Evolutionary conservation across 371 early-diverging fungal genomes (phyloP).

Genomic region (Blakeslea trispora): DNA sequence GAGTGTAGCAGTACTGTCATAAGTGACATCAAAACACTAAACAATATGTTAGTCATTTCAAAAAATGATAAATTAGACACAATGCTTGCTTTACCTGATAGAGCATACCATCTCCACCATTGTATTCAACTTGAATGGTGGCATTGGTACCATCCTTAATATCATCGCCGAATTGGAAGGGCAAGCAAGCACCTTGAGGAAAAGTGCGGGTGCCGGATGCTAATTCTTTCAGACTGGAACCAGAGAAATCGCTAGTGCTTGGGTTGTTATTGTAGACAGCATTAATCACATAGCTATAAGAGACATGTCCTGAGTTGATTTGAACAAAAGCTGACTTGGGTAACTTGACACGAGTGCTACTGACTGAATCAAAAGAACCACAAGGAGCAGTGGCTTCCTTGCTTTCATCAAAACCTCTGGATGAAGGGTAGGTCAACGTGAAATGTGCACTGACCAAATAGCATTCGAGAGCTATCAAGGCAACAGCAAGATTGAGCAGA

Average conservation of each 20-base stretch:
- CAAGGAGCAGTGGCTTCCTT: conserved; percentile 55
- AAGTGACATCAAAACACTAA: conserved; percentile 55
- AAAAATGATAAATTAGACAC: conserved; percentile 1
- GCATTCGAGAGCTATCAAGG: conserved; percentile 11
- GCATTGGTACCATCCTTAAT: conserved; percentile 50
- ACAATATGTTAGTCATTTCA: neutral
- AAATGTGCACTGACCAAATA: conserved; percentile 40
- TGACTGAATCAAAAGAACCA: conserved; percentile 44
- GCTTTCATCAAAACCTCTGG: conserved; percentile 54
- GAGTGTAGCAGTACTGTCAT: conserved; percentile 37
- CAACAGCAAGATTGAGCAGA: neutral
- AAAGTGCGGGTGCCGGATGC: conserved; percentile 32
- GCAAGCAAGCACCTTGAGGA: conserved; percentile 49
- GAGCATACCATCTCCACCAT: conserved; percentile 59
- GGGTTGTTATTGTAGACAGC: conserved; percentile 46
- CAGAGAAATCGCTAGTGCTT: conserved; percentile 32
- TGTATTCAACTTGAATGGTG: conserved; percentile 56
- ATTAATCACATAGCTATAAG: conserved; percentile 46
- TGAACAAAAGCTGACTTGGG: conserved; percentile 51
- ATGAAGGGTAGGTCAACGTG: conserved; percentile 47
- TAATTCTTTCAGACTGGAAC: conserved; percentile 13
- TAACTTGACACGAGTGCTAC: conserved; percentile 36
- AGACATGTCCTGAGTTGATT: conserved; percentile 48
- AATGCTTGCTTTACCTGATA: conserved; percentile 54
- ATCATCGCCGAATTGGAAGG: conserved; percentile 36